These are phyloP conservation scores for Ophiocordyceps camponoti-floridani DNA, from an alignment of 2,329 filamentous ascomycete species.

Conservation along the genomic window DNA sequence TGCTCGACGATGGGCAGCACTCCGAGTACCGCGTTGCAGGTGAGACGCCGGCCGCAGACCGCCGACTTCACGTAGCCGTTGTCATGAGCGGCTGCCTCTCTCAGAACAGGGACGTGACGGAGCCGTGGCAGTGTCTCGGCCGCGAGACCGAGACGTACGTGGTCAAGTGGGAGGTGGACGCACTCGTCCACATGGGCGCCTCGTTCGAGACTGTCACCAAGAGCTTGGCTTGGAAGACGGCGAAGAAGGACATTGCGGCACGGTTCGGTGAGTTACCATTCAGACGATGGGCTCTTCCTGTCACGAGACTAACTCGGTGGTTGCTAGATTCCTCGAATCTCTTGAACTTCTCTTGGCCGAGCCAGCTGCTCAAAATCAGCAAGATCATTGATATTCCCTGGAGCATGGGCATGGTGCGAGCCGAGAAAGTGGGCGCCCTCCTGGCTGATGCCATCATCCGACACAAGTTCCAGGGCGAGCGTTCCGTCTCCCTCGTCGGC, in stretches of 20 bases:
- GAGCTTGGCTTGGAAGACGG: conserved; percentile 63
- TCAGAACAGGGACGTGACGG: conserved; percentile 46
- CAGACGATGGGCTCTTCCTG: conserved; percentile 1
- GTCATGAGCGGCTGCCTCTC: conserved; percentile 69
- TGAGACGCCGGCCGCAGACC: conserved; percentile 34
- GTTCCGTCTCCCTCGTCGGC: conserved; percentile 63
- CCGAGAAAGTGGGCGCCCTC: conserved; percentile 53
- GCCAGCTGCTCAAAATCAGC: conserved; percentile 45
- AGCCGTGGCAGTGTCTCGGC: conserved; percentile 64
- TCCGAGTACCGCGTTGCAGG: conserved; percentile 28
- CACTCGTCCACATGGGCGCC: conserved; percentile 59
- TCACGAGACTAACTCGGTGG: conserved; percentile 1
- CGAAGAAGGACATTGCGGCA: conserved; percentile 31
- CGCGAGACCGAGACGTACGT: conserved; percentile 62
- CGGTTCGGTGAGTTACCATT: conserved; percentile 23
- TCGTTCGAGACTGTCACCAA: conserved; percentile 62
- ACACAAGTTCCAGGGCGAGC: conserved; percentile 59
- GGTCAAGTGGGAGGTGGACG: conserved; percentile 66
- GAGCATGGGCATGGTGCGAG: conserved; percentile 55
- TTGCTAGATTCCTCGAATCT: conserved; percentile 33
- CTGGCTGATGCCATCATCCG: conserved; percentile 71
- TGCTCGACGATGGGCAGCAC: conserved; percentile 29
- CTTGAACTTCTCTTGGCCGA: conserved; percentile 43
- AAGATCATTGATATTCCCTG: conserved; percentile 71
- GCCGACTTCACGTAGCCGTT: conserved; percentile 65